Base-by-base conservation (phyloP, 495 filamentous ascomycete species). In the Penicillium alfredii region DNA sequence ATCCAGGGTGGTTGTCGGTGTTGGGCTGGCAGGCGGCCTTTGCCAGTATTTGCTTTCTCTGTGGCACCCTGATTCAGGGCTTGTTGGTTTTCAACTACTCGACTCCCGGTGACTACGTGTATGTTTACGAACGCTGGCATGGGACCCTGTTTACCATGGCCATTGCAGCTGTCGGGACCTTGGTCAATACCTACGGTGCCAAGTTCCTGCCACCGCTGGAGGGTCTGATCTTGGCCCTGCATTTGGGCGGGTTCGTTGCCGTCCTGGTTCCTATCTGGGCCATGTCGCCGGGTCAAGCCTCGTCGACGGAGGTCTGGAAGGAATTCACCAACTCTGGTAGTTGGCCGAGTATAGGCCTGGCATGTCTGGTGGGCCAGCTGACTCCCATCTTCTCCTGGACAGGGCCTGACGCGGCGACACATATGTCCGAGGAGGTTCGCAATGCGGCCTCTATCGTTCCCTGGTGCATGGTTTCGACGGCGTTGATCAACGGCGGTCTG, bases 161-260 rank as follows among this genome's bases (percentile, higher is more conserved):
- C 4, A 51, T 59, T 15, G 41, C 69, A 0, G 48, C 45, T 4
- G 40, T 72, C 11, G 62, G 63, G 15, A 60, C 69, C 0, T 49
- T 72, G 24, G 37, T 71, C 43, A 74, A 73, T 44, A 67, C 66
- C 0, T 42, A 62, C 8, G 45, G 58, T 4, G 60, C 61, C 30
- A 61, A 38, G 18, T 24, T 54, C 2, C 42, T 74, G 24, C 59
- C 68, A 19, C 51, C 51, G 5, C 50, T 70, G 21, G 71, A 76
- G 33, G 55, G 50, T 2, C 31, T 64, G 1, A 61, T 73, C 13
- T 47, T 76, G 3, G 48, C 65, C 27, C 36, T 75, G 9, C 71
- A 76, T 24, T 23, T 76, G 0, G 37, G 58, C 3, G 72, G 68
- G 4, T 74, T 74, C 24, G 57, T 76, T n/a, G 72, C 58, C 4